Percentiles rank a stretch among this genome's conserved stretches.
These are phyloP conservation scores for Aphanocladium album DNA, from an alignment of 2,329 filamentous ascomycete genomes.

Conservation along the genomic window DNA sequence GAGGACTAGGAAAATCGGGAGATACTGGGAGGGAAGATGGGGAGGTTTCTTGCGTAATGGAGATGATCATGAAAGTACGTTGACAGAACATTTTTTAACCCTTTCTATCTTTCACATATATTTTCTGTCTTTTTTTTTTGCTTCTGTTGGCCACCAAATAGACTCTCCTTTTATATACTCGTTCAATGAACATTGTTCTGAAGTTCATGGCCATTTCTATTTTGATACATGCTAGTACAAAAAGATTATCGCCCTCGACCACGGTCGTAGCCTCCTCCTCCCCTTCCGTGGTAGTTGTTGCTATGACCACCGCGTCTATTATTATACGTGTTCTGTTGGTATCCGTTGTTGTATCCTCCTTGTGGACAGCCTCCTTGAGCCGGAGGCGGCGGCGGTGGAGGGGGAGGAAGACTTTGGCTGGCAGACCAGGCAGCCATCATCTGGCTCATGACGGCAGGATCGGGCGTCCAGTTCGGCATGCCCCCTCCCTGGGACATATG, in stretches of 20 bases:
- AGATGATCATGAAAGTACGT: constrained; percentile 1
- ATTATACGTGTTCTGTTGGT: neutral
- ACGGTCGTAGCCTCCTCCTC: constrained; percentile 28
- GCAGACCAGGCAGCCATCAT: constrained; percentile 14
- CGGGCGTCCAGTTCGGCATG: constrained; percentile 17
- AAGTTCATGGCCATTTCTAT: too few species aligned
- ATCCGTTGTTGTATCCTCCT: neutral
- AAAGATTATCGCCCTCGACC: constrained; percentile 23
- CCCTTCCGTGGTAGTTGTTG: constrained; percentile 20
- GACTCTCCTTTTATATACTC: neutral
- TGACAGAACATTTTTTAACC: neutral
- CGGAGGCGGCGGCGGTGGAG: constrained; percentile 16
- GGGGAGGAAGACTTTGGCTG: constrained; percentile 7
- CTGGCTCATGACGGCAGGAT: constrained; percentile 12
- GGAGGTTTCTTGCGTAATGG: neutral
- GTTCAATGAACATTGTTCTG: too few species aligned
- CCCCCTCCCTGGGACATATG: too few species aligned
- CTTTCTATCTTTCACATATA: neutral
- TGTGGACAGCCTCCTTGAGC: neutral
- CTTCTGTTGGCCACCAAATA: neutral
- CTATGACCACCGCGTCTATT: constrained; percentile 18
- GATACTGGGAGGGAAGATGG: neutral
- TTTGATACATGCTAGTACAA: too few species aligned
- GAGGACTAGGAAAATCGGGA: neutral
- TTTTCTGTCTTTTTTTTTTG: neutral